Conservation (phyloP, 208 protist species). For the Porcisia hertigi region DNA sequence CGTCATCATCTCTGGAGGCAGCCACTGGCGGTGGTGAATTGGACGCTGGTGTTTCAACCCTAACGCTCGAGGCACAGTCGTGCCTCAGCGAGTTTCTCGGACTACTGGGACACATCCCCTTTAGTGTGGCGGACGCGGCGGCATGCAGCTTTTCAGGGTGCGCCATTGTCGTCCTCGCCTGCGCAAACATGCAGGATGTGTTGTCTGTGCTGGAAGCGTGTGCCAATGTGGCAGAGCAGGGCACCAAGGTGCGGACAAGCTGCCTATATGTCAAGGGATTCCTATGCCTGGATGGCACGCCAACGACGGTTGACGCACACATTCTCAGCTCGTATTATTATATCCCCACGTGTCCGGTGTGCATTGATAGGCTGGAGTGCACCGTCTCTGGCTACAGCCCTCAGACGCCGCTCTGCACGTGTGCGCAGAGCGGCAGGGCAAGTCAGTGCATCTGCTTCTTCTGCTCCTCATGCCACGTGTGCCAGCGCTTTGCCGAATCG, state of each 20-base stretch:
- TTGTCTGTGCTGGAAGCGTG: slow-evolving; percentile 47
- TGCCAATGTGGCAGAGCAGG: slow-evolving; percentile 37
- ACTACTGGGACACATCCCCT: slow-evolving; percentile 22
- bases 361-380: slow-evolving; percentile 73
- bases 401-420: slow-evolving; percentile 51
- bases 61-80: slow-evolving; percentile 34
- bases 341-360: slow-evolving; percentile 80
- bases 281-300: slow-evolving; percentile 27
- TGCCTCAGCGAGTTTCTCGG: slow-evolving; percentile 37
- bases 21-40: not conserved
- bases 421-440: slow-evolving; percentile 19
- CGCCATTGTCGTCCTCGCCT: slow-evolving; percentile 48
- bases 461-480: slow-evolving; percentile 62
- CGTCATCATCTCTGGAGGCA: not conserved
- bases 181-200: slow-evolving; percentile 43
- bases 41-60: not conserved
- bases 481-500: slow-evolving; percentile 39
- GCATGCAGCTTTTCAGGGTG: slow-evolving; percentile 61
- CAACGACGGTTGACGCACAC: slow-evolving; percentile 6
- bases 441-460: slow-evolving; percentile 51
- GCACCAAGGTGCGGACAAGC: slow-evolving; percentile 34
- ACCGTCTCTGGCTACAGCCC: slow-evolving; percentile 58
- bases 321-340: slow-evolving; percentile 56
- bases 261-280: slow-evolving; percentile 43
- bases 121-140: slow-evolving; percentile 40